phyloP scores from a whole-genome alignment of 345 rosid genomes.

The Chamaenerion angustifolium region DNA sequence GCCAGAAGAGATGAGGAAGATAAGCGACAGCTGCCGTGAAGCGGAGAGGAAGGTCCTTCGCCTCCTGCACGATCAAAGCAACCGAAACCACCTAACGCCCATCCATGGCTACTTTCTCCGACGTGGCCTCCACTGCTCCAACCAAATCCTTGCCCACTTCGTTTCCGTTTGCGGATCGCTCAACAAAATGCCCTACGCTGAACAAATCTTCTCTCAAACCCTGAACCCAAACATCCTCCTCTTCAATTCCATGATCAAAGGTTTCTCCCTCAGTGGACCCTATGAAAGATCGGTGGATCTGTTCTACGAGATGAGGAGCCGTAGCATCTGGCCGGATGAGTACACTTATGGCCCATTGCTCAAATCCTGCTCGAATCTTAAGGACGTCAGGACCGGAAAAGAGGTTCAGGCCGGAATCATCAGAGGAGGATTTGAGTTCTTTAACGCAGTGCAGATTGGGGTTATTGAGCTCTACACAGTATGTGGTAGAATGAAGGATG shows the following conservation, averaged over 20 bases:
- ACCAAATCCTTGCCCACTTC: slow-evolving; percentile 15
- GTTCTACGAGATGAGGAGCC: slow-evolving; percentile 8
- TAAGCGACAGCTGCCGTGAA: slow-evolving; percentile 6
- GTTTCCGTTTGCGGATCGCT: slow-evolving; percentile 9
- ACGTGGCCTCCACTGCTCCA: slow-evolving; percentile 11
- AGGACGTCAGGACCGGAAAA: slow-evolving; percentile 4
- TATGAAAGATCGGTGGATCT: slow-evolving; percentile 4
- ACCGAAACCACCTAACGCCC: slow-evolving; percentile 7
- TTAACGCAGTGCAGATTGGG: slow-evolving; percentile 11
- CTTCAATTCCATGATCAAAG: slow-evolving; percentile 12
- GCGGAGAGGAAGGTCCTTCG: slow-evolving; percentile 13
- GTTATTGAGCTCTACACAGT: slow-evolving; percentile 8
- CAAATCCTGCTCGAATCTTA: slow-evolving; percentile 5
- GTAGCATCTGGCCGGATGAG: slow-evolving; percentile 11
- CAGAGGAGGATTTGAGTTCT: slow-evolving; percentile 6
- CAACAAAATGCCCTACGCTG: slow-evolving; percentile 8
- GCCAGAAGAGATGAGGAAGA: slow-evolving; percentile 4
- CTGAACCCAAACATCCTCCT: slow-evolving; percentile 12
- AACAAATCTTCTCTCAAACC: slow-evolving; percentile 8
- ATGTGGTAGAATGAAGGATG: slow-evolving; percentile 6
- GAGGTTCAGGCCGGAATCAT: slow-evolving; percentile 5
- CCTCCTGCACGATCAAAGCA: slow-evolving; percentile 9
- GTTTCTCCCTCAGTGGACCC: slow-evolving; percentile 8
- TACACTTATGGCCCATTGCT: slow-evolving; percentile 11
- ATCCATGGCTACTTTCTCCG: slow-evolving; percentile 15